phyloP scores from a whole-genome alignment of 768 basidiomycete genomes.

The Leccinellum albellum region DNA sequence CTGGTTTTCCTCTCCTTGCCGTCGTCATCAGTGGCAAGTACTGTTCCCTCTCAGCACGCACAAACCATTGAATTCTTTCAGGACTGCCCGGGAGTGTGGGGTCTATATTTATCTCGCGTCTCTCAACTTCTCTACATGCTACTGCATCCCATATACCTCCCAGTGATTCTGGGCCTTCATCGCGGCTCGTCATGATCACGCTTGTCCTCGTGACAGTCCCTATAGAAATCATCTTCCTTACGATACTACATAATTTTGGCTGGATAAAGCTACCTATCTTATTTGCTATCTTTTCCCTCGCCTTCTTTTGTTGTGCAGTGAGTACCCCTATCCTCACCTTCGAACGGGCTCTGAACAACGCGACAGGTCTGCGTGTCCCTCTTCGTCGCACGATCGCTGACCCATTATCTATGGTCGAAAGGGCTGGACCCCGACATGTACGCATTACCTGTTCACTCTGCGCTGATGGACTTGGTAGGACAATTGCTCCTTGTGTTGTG shows the following conservation, averaged over 20 bases:
- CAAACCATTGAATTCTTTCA: slow-evolving; percentile 20
- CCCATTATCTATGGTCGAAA: slow-evolving; percentile 73
- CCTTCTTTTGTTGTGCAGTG: slow-evolving; percentile 77
- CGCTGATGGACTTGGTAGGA: slow-evolving; percentile 81
- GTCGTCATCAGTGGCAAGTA: slow-evolving; percentile 80
- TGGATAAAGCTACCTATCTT: slow-evolving; percentile 74
- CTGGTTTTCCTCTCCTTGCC: slow-evolving; percentile 83
- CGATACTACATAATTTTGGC: slow-evolving; percentile 57
- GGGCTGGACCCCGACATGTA: slow-evolving; percentile 87
- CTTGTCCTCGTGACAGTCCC: slow-evolving; percentile 78
- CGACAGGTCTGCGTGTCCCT: slow-evolving; percentile 71
- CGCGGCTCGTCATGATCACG: slow-evolving; percentile 57
- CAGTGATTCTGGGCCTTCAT: slow-evolving; percentile 31
- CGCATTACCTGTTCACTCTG: slow-evolving; percentile 89
- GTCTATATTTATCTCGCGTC: slow-evolving; percentile 84
- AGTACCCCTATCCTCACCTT: slow-evolving; percentile 29
- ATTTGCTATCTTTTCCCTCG: slow-evolving; percentile 63
- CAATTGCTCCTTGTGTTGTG: slow-evolving; percentile 76
- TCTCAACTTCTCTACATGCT: slow-evolving; percentile 84
- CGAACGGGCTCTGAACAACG: not conserved
- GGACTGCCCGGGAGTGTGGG: slow-evolving; percentile 88
- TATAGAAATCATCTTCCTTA: slow-evolving; percentile 71
- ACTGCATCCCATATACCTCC: slow-evolving; percentile 10
- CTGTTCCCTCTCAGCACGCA: not conserved
- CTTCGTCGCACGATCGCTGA: slow-evolving; percentile 58